Conservation (phyloP, 2,329 filamentous ascomycete genomes). For the Aspergillus amoenus region DNA sequence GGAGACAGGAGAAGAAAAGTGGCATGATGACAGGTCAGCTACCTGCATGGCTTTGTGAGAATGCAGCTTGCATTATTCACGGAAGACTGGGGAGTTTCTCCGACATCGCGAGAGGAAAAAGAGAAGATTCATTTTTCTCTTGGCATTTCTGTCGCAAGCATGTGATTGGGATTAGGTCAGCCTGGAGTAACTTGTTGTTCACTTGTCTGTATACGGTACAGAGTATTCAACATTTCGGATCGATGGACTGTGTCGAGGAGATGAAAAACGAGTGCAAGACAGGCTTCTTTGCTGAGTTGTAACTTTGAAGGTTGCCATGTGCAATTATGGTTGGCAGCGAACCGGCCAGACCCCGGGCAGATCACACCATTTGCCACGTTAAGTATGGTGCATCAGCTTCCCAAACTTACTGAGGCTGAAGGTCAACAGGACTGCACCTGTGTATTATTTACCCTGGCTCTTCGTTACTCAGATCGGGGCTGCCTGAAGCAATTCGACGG, state of each 20-base stretch:
- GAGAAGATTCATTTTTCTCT: background rate
- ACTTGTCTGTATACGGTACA: background rate
- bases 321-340: background rate
- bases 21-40: constrained; percentile 4
- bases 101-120: background rate
- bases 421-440: no score
- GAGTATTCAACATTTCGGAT: background rate
- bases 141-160: constrained; percentile 5
- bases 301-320: background rate
- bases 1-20: background rate
- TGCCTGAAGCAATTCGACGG: no score
- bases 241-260: background rate
- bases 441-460: no score
- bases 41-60: constrained; percentile 3
- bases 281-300: background rate
- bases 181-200: background rate
- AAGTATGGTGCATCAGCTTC: no score
- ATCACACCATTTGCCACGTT: no score
- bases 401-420: no score
- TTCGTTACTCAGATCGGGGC: no score
- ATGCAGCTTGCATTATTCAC: background rate
- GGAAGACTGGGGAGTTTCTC: background rate
- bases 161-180: constrained; percentile 14
- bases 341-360: background rate
- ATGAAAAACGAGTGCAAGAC: background rate